Evolutionary conservation across 352 stramenopile genomes (phyloP).

Genomic region (Globisporangium canariense): DNA sequence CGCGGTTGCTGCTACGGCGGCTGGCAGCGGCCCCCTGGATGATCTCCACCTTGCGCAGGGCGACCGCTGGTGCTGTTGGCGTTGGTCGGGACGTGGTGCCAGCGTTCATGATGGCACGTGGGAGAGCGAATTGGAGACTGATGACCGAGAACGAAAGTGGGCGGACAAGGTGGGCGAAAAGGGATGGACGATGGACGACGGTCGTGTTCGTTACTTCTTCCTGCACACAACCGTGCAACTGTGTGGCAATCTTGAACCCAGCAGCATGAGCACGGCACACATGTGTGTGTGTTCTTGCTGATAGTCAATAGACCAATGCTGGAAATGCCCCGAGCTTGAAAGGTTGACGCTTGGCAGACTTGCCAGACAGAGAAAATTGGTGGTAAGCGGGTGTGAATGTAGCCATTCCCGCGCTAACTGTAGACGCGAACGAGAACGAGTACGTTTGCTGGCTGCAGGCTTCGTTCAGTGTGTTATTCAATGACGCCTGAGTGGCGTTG

Average conservation of each 20-base stretch:
- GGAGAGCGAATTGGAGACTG: neutral
- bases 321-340: no score
- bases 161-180: neutral
- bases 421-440: no score
- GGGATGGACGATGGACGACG: neutral
- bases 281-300: no score
- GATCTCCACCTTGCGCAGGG: neutral
- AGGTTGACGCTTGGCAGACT: no score
- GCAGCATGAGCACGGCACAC: no score
- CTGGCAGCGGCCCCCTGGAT: neutral
- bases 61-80: neutral
- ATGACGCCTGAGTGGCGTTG: no score
- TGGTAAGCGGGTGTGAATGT: no score
- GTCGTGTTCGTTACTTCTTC: neutral
- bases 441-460: no score
- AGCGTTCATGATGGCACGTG: constrained; percentile 3
- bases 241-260: neutral
- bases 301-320: no score
- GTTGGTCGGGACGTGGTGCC: neutral
- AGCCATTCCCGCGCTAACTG: no score
- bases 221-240: neutral
- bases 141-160: neutral
- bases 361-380: no score
- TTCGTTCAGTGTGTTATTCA: no score
- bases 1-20: constrained; percentile 5